These are phyloP conservation scores for Cymbopogon flexuosus DNA, from an alignment of 202 grass and related monocot genomes.

Conservation along the genomic window DNA sequence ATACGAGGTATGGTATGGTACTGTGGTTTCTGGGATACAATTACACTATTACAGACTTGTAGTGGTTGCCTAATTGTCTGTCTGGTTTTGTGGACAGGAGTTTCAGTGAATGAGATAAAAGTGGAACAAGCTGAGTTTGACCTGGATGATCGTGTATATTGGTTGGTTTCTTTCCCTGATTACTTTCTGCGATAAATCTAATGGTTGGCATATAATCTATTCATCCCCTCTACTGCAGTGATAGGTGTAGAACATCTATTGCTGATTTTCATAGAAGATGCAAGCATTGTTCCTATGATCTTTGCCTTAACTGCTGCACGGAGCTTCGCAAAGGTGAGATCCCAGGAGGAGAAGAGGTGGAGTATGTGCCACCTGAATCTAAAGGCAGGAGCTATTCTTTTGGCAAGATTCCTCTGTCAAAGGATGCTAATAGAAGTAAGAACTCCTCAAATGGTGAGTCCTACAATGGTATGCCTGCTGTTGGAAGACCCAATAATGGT, in stretches of 20 bases:
- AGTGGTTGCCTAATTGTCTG: not conserved
- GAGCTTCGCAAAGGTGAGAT: slow-evolving; percentile 62
- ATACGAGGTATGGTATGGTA: slow-evolving; percentile 43
- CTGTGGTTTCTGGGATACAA: slow-evolving; percentile 23
- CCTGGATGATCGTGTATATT: slow-evolving; percentile 58
- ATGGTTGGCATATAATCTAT: slow-evolving; percentile 17
- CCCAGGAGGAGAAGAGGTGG: slow-evolving; percentile 58
- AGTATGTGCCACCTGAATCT: slow-evolving; percentile 12
- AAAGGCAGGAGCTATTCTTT: slow-evolving; percentile 43
- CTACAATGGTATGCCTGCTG: not conserved
- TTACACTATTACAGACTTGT: not conserved
- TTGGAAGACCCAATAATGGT: not conserved
- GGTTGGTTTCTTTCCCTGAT: slow-evolving; percentile 41
- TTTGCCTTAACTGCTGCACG: slow-evolving; percentile 63
- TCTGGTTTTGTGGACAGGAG: slow-evolving; percentile 39
- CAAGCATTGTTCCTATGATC: slow-evolving; percentile 51
- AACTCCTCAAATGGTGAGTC: not conserved
- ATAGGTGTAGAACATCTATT: slow-evolving; percentile 64
- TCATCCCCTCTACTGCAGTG: slow-evolving; percentile 35
- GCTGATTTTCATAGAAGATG: slow-evolving; percentile 74
- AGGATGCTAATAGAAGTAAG: not conserved
- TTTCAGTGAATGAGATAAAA: slow-evolving; percentile 35
- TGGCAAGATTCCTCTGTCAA: not conserved
- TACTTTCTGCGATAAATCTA: slow-evolving; percentile 8
- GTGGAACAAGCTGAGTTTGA: slow-evolving; percentile 34